Evolutionary conservation across 2,329 filamentous ascomycete species (phyloP).

Genomic region (Claviceps lovelessii): DNA sequence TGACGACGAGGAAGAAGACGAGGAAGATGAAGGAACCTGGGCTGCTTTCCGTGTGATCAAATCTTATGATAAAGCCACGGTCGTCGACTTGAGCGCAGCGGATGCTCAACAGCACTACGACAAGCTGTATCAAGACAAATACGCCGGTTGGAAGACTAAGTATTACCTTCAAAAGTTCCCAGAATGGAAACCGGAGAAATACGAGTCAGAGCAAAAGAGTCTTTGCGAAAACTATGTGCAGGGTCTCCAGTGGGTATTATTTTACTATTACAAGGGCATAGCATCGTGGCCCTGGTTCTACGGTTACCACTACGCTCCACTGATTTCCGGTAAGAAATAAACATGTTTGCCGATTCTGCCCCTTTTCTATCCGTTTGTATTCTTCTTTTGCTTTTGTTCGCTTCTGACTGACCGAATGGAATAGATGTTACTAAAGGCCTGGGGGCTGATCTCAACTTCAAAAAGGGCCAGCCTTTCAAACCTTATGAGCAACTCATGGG

Average conservation of each 20-base stretch:
- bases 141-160: constrained; percentile 81
- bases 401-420: constrained; percentile 12
- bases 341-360: not conserved
- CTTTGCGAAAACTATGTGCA: constrained; percentile 95
- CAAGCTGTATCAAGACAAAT: constrained; percentile 79
- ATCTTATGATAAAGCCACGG: constrained; percentile 78
- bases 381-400: not conserved
- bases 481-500: constrained; percentile 98
- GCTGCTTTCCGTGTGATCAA: constrained; percentile 77
- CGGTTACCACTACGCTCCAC: constrained; percentile 87
- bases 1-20: constrained; percentile 22
- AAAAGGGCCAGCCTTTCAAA: constrained; percentile 84
- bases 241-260: constrained; percentile 93
- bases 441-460: constrained; percentile 77
- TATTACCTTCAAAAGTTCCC: constrained; percentile 85
- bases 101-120: constrained; percentile 69
- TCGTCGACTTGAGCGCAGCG: constrained; percentile 65
- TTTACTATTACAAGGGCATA: constrained; percentile 94
- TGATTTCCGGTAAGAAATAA: constrained; percentile 59
- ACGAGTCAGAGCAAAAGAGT: constrained; percentile 59
- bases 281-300: constrained; percentile 99
- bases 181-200: constrained; percentile 69
- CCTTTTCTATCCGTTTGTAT: not conserved
- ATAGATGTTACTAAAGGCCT: constrained; percentile 78
- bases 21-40: constrained; percentile 56